Evolutionary conservation across 2,329 filamentous ascomycete species (phyloP).

Genomic region (Exophiala mesophila): DNA sequence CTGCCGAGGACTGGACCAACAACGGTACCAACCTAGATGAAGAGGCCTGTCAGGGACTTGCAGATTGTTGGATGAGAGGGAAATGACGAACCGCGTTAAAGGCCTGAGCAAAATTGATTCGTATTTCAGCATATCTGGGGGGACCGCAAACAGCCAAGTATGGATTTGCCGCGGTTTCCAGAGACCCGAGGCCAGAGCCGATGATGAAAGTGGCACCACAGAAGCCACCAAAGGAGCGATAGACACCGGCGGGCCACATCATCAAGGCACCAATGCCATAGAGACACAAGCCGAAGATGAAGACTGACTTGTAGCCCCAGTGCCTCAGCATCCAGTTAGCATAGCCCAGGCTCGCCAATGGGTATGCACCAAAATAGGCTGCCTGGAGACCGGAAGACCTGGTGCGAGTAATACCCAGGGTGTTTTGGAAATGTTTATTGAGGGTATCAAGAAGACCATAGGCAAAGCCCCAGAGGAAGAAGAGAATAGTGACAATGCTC

Average conservation of each 20-base stretch:
- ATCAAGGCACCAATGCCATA: constrained; percentile 71
- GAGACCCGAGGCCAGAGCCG: constrained; percentile 65
- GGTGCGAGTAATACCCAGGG: constrained; percentile 49
- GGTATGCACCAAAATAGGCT: constrained; percentile 59
- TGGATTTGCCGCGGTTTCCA: constrained; percentile 73
- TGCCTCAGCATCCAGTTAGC: constrained; percentile 60
- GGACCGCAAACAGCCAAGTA: constrained; percentile 72
- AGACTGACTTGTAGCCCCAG: constrained; percentile 74
- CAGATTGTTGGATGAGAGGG: constrained; percentile 63
- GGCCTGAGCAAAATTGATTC: constrained; percentile 71
- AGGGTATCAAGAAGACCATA: constrained; percentile 46
- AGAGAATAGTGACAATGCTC: constrained; percentile 42
- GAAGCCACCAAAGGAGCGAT: constrained; percentile 68
- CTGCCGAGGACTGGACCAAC: constrained; percentile 67
- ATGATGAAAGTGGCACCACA: constrained; percentile 65
- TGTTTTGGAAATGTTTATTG: constrained; percentile 55
- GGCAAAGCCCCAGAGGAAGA: constrained; percentile 51
- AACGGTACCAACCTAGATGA: constrained; percentile 58
- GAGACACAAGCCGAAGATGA: constrained; percentile 66
- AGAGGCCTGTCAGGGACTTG: no score
- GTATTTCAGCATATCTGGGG: constrained; percentile 63
- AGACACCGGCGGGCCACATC: constrained; percentile 75
- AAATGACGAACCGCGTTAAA: constrained; percentile 72
- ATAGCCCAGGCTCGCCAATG: constrained; percentile 49
- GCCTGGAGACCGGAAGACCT: constrained; percentile 59